phyloP scores from a whole-genome alignment of 2,329 filamentous ascomycete genomes.

The Aspergillus quadrilineatus region DNA sequence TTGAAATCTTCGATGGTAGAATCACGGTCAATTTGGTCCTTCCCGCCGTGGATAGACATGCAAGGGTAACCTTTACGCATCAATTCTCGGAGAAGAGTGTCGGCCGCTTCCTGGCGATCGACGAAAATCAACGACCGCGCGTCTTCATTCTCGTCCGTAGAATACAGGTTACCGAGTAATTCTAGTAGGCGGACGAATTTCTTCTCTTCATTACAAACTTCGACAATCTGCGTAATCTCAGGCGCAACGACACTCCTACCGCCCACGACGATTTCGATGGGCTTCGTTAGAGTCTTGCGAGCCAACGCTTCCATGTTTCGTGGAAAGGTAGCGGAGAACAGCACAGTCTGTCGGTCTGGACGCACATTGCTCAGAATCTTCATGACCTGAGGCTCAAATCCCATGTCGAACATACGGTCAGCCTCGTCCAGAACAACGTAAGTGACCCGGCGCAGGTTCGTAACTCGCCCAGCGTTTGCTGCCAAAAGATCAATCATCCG shows the following conservation, averaged over 20 bases:
- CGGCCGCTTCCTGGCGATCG: conserved; percentile 86
- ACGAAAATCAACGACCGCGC: conserved; percentile 88
- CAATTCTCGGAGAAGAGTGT: conserved; percentile 73
- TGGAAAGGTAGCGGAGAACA: conserved; percentile 96
- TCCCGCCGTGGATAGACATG: conserved; percentile 91
- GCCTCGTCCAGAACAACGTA: conserved; percentile 97
- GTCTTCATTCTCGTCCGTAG: conserved; percentile 74
- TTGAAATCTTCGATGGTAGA: conserved; percentile 94
- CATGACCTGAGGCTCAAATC: conserved; percentile 96
- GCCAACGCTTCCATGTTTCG: conserved; percentile 87
- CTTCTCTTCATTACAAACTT: conserved; percentile 75
- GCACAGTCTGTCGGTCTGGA: conserved; percentile 86
- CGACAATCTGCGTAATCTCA: conserved; percentile 86
- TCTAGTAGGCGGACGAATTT: conserved; percentile 85
- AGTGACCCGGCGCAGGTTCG: conserved; percentile 82
- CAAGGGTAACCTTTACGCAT: conserved; percentile 84
- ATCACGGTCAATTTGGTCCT: conserved; percentile 89
- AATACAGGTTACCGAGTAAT: conserved; percentile 80
- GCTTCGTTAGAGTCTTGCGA: conserved; percentile 80
- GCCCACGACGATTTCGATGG: conserved; percentile 89
- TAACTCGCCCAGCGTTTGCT: conserved; percentile 90
- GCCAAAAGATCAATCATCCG: conserved; percentile 93
- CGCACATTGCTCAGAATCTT: conserved; percentile 91
- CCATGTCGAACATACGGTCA: conserved; percentile 99
- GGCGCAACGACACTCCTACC: conserved; percentile 69